Conservation (phyloP, 2,329 filamentous ascomycete species). For the Xylariaceae sp. region DNA sequence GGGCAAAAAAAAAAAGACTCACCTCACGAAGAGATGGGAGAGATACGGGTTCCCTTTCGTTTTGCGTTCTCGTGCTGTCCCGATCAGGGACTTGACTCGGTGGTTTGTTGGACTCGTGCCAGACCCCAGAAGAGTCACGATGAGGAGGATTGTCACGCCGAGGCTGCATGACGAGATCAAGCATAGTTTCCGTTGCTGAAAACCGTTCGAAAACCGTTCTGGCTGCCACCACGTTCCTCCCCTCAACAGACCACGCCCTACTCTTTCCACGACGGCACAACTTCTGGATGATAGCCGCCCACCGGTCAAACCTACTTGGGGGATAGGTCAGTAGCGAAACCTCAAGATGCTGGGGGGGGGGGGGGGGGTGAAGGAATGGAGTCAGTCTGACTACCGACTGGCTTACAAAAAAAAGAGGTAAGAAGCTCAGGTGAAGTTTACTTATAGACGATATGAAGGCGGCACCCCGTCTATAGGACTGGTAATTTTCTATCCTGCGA, state of each 20-base stretch:
- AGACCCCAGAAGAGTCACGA: constrained; percentile 22
- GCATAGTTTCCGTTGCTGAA: constrained; percentile 30
- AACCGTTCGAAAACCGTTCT: neutral
- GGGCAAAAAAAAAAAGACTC: constrained; percentile 13
- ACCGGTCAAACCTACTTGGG: constrained; percentile 7
- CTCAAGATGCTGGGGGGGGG: neutral
- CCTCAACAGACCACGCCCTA: neutral
- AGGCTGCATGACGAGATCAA: constrained; percentile 42
- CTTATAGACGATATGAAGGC: neutral
- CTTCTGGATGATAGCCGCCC: neutral
- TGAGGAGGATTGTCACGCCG: constrained; percentile 38
- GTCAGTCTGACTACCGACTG: neutral
- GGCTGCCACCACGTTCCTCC: neutral
- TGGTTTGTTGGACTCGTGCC: constrained; percentile 20
- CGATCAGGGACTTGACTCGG: constrained; percentile 10
- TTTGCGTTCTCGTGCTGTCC: constrained; percentile 34
- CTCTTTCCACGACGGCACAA: neutral
- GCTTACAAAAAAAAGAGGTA: neutral
- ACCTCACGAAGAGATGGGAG: constrained; percentile 52
- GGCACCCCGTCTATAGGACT: neutral
- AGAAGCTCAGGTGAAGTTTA: neutral
- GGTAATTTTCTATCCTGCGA: neutral
- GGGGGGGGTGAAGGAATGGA: neutral
- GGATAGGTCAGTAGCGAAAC: constrained; percentile 7
- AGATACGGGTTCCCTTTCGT: constrained; percentile 38